Base-by-base conservation (phyloP, 306 rosid genomes). In the Myrica gale region DNA sequence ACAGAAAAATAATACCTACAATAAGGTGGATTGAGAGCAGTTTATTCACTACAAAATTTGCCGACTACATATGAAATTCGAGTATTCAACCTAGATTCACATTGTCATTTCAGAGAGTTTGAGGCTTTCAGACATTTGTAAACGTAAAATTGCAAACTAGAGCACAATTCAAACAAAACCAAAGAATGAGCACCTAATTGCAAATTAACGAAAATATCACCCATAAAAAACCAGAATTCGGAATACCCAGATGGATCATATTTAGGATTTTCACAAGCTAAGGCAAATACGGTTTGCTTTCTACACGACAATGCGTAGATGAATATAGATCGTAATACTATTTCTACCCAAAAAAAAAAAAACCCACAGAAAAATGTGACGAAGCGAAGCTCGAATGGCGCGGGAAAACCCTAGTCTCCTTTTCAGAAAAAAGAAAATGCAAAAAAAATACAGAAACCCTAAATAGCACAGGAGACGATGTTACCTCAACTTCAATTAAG, bases 81-180 rank as follows among this genome's bases (percentile, higher is more conserved):
- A 7, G 8, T 1, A 43, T 65, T 65, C 21, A 42, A 42, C 7
- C 19, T 4, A 65, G 9, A 65, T 65, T 65, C 70, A 65, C 5
- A 17, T 3, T 37, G 4, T 41, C n/a, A 37, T 63, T 32, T 63
- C 69, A 39, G 17, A 41, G 41, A 39, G 20, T 37, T 11, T 65
- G 48, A 65, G 42, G 46, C 70, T 65, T 32, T 39, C 5, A 39
- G 46, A 37, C 10, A 61, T 65, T 23, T 19, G 69, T 8, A 41
- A 16, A 2, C 23, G 42, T 41, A 65, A 65, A 41, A 65, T 16
- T 11, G 12, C 70, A 13, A 43, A 65, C n/a, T 16, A 46, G 70
- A 51, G 76, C 50, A 12, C 37, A 79, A 53, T 39, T 69, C 58
- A 76, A 57, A 76, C 41, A 77, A 37, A 72, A 69, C 21, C 41